Evolutionary conservation across 345 rosid species (phyloP).

Genomic region (Limnanthes douglasii): DNA sequence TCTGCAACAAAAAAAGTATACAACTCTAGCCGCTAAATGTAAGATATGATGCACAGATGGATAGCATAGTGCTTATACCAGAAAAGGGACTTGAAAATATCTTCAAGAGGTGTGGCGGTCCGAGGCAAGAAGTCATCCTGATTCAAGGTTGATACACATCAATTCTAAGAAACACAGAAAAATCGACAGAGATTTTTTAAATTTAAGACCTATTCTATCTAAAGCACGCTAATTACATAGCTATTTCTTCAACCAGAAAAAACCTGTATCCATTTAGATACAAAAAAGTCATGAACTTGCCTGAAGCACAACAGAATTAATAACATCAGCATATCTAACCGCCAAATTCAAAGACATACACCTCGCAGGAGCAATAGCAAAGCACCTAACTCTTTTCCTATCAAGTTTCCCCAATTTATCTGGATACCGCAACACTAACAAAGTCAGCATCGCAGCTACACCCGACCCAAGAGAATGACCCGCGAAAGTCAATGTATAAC

Average conservation of each 20-base stretch:
- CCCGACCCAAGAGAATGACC: constrained; percentile 98
- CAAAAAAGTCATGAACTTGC: constrained; percentile 18
- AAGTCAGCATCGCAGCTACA: constrained; percentile 73
- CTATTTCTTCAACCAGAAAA: background rate
- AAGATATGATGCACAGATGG: background rate
- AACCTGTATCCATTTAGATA: background rate
- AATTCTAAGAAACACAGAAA: constrained; percentile 2
- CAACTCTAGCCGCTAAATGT: background rate
- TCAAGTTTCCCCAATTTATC: constrained; percentile 60
- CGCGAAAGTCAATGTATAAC: constrained; percentile 68
- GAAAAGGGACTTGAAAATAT: constrained; percentile 96
- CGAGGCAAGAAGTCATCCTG: constrained; percentile 97
- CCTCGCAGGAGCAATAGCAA: constrained; percentile 93
- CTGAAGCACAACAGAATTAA: constrained; percentile 94
- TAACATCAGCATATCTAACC: constrained; percentile 86
- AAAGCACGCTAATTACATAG: too few species aligned
- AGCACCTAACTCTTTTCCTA: constrained; percentile 77
- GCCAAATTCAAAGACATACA: constrained; percentile 95
- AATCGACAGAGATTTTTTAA: background rate
- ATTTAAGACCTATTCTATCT: too few species aligned
- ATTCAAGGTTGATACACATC: too few species aligned
- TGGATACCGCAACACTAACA: constrained; percentile 44
- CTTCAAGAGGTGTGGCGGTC: constrained; percentile 92
- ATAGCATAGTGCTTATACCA: constrained; percentile 55
- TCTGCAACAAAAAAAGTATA: background rate